phyloP scores from a whole-genome alignment of 2,329 filamentous ascomycete species.

The Aspergillus awamori region DNA sequence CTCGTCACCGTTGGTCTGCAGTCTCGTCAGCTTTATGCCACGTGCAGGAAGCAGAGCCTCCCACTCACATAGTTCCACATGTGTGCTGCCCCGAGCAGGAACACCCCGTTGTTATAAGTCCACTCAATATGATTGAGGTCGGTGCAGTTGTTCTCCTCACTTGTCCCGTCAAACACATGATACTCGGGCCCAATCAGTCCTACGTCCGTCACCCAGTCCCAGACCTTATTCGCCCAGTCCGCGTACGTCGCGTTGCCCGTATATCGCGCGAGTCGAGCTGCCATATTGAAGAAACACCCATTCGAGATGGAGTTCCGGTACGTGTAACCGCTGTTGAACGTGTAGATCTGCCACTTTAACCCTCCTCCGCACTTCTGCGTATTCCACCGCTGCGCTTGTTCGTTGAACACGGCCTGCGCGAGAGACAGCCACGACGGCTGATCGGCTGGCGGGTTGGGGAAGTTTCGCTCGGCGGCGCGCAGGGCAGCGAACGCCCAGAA shows the following conservation, averaged over 20 bases:
- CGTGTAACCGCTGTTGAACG: constrained; percentile 20
- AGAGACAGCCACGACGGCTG: constrained; percentile 73
- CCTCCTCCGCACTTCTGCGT: constrained; percentile 67
- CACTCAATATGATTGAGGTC: constrained; percentile 55
- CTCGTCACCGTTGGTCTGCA: constrained; percentile 35
- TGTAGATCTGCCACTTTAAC: constrained; percentile 43
- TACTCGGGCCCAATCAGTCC: constrained; percentile 50
- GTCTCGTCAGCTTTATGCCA: no score
- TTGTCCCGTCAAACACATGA: constrained; percentile 57
- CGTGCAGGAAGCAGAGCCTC: no score
- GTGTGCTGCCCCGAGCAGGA: constrained; percentile 55
- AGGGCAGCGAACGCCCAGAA: constrained; percentile 82
- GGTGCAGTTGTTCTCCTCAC: constrained; percentile 53
- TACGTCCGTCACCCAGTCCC: constrained; percentile 55
- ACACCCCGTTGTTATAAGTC: constrained; percentile 58
- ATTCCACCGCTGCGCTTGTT: constrained; percentile 73
- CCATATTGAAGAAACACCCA: constrained; percentile 23
- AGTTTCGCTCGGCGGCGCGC: constrained; percentile 73
- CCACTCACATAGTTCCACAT: constrained; percentile 55
- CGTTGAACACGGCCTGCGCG: constrained; percentile 77
- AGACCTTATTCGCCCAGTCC: constrained; percentile 68
- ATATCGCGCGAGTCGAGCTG: constrained; percentile 20
- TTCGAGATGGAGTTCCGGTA: constrained; percentile 24
- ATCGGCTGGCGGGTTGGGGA: constrained; percentile 64
- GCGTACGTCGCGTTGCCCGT: constrained; percentile 20